phyloP scores from a whole-genome alignment of 352 stramenopile species.

The Phytophthora cactorum region DNA sequence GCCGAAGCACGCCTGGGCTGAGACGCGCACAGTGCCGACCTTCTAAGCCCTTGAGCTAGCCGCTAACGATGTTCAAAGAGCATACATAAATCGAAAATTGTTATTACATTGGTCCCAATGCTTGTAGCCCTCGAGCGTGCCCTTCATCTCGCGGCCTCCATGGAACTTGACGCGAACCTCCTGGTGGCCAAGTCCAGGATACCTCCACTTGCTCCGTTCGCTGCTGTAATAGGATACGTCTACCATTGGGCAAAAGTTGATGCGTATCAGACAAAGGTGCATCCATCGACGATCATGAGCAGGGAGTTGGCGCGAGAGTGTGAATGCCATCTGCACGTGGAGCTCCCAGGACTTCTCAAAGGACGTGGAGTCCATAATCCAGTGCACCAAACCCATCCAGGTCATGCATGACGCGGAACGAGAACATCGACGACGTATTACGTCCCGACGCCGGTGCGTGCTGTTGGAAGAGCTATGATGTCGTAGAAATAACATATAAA shows the following conservation, averaged over 20 bases:
- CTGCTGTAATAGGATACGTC: neutral
- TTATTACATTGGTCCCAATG: neutral
- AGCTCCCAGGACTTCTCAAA: slow-evolving; percentile 29
- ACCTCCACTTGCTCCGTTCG: slow-evolving; percentile 9
- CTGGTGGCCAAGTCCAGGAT: slow-evolving; percentile 95
- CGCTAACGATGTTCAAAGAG: slow-evolving; percentile 6
- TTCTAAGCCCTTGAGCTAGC: slow-evolving; percentile 27
- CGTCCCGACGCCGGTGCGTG: slow-evolving; percentile 50
- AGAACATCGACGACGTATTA: slow-evolving; percentile 87
- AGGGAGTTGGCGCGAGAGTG: slow-evolving; percentile 3
- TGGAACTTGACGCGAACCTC: slow-evolving; percentile 95
- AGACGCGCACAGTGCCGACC: slow-evolving; percentile 41
- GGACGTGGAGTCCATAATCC: slow-evolving; percentile 88
- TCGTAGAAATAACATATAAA: neutral
- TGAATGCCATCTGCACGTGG: slow-evolving; percentile 76
- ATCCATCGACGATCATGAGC: slow-evolving; percentile 38
- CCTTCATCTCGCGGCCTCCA: slow-evolving; percentile 92
- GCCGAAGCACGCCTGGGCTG: slow-evolving; percentile 65
- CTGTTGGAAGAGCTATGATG: neutral
- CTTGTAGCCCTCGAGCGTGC: slow-evolving; percentile 86
- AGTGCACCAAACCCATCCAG: slow-evolving; percentile 88
- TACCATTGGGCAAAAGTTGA: slow-evolving; percentile 29
- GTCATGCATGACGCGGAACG: slow-evolving; percentile 68
- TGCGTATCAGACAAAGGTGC: slow-evolving; percentile 18
- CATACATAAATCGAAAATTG: slow-evolving; percentile 20